phyloP scores from a whole-genome alignment of 306 rosid species.

The Castanopsis chinensis region DNA sequence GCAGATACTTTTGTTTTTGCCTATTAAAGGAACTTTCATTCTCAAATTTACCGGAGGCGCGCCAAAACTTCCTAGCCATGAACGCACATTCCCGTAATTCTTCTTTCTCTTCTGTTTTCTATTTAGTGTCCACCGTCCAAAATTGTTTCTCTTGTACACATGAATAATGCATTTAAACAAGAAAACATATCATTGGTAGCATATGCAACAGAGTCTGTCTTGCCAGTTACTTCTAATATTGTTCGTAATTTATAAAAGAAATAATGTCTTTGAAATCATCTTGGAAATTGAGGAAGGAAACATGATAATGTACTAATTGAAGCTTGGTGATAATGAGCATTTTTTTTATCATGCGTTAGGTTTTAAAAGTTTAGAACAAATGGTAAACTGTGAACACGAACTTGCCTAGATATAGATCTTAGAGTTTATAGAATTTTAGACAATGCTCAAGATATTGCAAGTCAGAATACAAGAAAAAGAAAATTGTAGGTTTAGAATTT shows the following conservation, averaged over 20 bases:
- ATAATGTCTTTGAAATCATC: background rate
- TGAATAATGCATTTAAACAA: background rate
- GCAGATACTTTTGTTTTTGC: background rate
- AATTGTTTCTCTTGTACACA: constrained; percentile 57
- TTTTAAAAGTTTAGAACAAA: too few relatives aligned
- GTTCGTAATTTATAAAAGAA: background rate
- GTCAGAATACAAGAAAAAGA: too few relatives aligned
- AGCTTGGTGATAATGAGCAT: too few relatives aligned
- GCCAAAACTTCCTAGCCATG: constrained; percentile 45
- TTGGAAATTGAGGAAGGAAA: background rate
- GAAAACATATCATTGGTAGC: background rate
- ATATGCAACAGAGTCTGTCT: background rate
- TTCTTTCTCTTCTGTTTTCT: constrained; percentile 62
- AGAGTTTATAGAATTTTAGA: too few relatives aligned
- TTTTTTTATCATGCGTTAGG: too few relatives aligned
- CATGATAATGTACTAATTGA: too few relatives aligned
- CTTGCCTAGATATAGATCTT: too few relatives aligned
- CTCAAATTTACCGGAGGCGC: constrained; percentile 55
- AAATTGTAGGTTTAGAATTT: too few relatives aligned
- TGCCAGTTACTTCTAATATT: background rate
- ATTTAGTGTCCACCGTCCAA: constrained; percentile 58
- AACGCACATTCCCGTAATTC: constrained; percentile 54
- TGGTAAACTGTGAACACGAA: too few relatives aligned
- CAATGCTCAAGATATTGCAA: too few relatives aligned
- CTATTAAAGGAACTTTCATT: constrained; percentile 33